Conservation (phyloP, 2,329 filamentous ascomycete species). For the Colletotrichum lini region DNA sequence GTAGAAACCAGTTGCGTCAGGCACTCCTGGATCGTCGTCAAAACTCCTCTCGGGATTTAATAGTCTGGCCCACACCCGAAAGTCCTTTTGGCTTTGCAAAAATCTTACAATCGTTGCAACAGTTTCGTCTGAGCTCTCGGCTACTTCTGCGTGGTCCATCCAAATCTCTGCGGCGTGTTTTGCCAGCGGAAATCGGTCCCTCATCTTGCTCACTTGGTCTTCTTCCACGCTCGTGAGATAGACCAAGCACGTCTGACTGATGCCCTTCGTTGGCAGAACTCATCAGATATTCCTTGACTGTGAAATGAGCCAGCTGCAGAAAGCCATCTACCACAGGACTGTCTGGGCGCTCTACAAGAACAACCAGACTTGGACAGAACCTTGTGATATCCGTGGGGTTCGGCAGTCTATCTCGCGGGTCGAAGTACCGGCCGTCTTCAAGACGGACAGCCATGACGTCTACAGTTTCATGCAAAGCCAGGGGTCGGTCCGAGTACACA, state of each 20-base stretch:
- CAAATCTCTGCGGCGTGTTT: background rate
- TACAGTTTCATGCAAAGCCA: conserved; percentile 42
- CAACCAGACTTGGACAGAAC: conserved; percentile 43
- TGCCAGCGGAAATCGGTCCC: background rate
- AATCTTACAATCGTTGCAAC: background rate
- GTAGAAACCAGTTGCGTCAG: background rate
- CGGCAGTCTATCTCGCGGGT: conserved; percentile 33
- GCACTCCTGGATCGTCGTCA: background rate
- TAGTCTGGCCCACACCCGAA: background rate
- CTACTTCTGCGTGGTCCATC: background rate
- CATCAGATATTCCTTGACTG: conserved; percentile 47
- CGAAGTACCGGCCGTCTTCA: conserved; percentile 38
- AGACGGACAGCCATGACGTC: conserved; percentile 45
- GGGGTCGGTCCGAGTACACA: conserved; percentile 38
- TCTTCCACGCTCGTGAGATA: background rate
- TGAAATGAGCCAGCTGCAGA: conserved; percentile 47
- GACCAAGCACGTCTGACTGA: background rate
- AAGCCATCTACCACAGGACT: background rate
- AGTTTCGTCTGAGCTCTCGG: background rate
- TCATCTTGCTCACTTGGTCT: fast-evolving
- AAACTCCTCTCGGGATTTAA: fast-evolving
- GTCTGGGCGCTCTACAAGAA: conserved; percentile 19
- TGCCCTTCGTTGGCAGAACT: background rate
- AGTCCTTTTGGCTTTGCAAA: background rate
- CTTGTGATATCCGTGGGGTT: background rate